These are phyloP conservation scores for Cyclostephanos invisitatus DNA, from an alignment of 108 stramenopile species.

Conservation along the genomic window DNA sequence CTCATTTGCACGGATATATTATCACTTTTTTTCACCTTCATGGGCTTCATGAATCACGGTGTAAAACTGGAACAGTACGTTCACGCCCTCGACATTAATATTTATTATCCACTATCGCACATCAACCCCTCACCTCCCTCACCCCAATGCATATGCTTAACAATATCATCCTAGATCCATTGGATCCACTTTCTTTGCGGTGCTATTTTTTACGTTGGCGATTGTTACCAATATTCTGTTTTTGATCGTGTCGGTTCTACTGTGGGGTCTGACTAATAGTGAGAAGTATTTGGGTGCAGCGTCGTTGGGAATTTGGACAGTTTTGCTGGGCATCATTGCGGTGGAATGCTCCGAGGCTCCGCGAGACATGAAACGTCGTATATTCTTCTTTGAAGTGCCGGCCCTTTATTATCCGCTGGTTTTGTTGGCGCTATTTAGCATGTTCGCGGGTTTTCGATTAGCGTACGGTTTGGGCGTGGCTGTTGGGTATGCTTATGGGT, in stretches of 20 bases:
- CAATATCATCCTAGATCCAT: constrained; percentile 17
- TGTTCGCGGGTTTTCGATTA: constrained; percentile 66
- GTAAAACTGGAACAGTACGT: constrained; percentile 59
- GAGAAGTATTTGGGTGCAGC: constrained; percentile 40
- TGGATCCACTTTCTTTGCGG: constrained; percentile 75
- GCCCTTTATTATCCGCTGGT: constrained; percentile 74
- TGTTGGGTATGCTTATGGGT: constrained; percentile 73
- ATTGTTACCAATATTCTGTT: constrained; percentile 58
- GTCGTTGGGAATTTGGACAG: constrained; percentile 70
- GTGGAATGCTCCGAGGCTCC: constrained; percentile 80
- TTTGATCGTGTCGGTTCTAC: constrained; percentile 44
- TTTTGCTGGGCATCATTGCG: constrained; percentile 68
- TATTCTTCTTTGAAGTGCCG: constrained; percentile 72
- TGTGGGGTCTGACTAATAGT: constrained; percentile 50
- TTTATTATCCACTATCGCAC: neutral
- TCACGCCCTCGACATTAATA: neutral
- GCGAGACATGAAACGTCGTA: constrained; percentile 50
- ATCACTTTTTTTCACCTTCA: constrained; percentile 67
- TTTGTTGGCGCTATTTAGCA: constrained; percentile 67
- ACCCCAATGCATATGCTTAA: too few species aligned
- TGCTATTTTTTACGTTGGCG: constrained; percentile 59
- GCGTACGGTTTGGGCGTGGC: constrained; percentile 68
- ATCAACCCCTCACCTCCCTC: too few species aligned
- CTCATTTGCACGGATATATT: constrained; percentile 65
- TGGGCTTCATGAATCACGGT: constrained; percentile 69